Evolutionary conservation across 2,329 filamentous ascomycete species (phyloP).

Genomic region (Aspergillus piperis): DNA sequence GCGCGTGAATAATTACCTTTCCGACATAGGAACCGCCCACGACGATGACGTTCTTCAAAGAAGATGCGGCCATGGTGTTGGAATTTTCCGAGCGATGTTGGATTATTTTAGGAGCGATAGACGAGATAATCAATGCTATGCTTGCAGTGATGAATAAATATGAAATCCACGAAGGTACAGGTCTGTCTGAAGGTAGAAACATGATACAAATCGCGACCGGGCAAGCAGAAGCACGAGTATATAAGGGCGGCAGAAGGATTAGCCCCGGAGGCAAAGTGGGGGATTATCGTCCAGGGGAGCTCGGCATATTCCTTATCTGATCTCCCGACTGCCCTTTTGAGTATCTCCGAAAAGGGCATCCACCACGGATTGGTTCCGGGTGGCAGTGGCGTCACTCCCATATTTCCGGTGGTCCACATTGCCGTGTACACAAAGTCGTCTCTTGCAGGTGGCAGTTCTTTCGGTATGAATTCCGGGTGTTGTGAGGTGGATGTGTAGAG

Average conservation of each 20-base stretch:
- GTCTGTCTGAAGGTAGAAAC: not conserved
- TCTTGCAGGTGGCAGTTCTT: too few species aligned
- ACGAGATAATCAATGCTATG: not conserved
- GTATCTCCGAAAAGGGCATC: constrained; percentile 2
- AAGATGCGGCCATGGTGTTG: constrained; percentile 27
- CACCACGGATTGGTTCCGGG: not conserved
- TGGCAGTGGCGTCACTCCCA: not conserved
- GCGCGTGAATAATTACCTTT: constrained; percentile 21
- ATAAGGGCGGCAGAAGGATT: constrained; percentile 11
- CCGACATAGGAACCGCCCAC: constrained; percentile 42
- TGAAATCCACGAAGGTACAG: not conserved
- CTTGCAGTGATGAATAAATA: not conserved
- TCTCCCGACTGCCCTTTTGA: not conserved
- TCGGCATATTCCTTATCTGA: constrained; percentile 6
- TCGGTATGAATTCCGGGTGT: too few species aligned
- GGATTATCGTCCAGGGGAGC: not conserved
- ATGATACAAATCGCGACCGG: not conserved
- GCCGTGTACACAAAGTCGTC: too few species aligned
- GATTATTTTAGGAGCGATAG: not conserved
- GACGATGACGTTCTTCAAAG: constrained; percentile 39
- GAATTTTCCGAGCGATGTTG: not conserved
- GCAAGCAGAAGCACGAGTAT: not conserved
- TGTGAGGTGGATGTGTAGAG: too few species aligned
- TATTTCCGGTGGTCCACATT: too few species aligned
- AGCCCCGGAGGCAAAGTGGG: not conserved